A percentile compares a stretch with the other conserved stretches of the same genome.
Evolutionary conservation across 768 basidiomycete species (phyloP).

Genomic region (Tylopilus rubrobrunneus): DNA sequence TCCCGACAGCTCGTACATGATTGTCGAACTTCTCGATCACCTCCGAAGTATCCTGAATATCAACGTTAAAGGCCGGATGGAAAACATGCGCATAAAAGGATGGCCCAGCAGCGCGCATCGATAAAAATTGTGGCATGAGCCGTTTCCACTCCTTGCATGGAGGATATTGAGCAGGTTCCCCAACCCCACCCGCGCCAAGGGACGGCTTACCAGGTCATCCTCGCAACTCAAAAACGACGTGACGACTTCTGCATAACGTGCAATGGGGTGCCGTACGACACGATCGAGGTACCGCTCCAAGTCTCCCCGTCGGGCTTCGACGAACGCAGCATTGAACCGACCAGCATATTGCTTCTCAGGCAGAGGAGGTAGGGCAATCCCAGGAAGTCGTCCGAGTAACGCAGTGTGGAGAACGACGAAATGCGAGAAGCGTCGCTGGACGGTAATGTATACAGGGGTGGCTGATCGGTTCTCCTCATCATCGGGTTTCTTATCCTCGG

Average conservation of each 20-base stretch:
- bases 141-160: conserved; percentile 65
- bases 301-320: conserved; percentile 78
- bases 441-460: conserved; percentile 59
- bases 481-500: conserved; percentile 17
- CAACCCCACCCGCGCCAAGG: neutral
- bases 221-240: conserved; percentile 79
- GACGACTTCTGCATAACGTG: conserved; percentile 73
- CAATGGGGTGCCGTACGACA: conserved; percentile 71
- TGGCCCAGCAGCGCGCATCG: conserved; percentile 65
- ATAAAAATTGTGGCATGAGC: conserved; percentile 54
- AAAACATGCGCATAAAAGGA: conserved; percentile 76
- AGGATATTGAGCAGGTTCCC: conserved; percentile 1
- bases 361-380: conserved; percentile 74
- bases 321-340: conserved; percentile 74
- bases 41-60: conserved; percentile 64
- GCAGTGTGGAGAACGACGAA: conserved; percentile 77
- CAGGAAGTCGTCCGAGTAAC: conserved; percentile 63
- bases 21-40: conserved; percentile 57
- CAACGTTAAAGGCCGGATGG: conserved; percentile 83
- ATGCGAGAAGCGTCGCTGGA: conserved; percentile 80
- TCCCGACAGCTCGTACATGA: conserved; percentile 63
- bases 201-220: conserved; percentile 60
- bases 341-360: conserved; percentile 86
- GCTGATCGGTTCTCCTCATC: conserved; percentile 22
- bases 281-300: conserved; percentile 73